Evolutionary conservation across 2,329 filamentous ascomycete species (phyloP).

Genomic region (Teratosphaeria viscida): DNA sequence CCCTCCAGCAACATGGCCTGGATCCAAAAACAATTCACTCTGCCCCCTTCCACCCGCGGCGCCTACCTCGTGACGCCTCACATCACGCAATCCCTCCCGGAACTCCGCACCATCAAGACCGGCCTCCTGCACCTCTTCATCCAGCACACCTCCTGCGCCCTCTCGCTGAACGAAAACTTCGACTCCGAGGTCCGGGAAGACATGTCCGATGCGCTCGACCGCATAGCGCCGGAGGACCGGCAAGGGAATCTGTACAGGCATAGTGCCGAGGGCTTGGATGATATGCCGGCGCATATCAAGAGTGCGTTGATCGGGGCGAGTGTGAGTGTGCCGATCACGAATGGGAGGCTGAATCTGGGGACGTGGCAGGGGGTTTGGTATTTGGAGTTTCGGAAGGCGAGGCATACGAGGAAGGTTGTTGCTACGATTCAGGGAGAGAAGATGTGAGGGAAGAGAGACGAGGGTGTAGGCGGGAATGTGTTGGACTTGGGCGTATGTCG

Average conservation of each 20-base stretch:
- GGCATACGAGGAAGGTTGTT: constrained; percentile 71
- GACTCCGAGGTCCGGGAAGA: constrained; percentile 66
- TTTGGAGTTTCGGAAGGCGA: constrained; percentile 70
- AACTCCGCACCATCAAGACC: constrained; percentile 73
- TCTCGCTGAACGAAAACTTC: constrained; percentile 88
- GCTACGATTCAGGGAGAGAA: constrained; percentile 90
- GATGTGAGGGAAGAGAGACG: constrained; percentile 8
- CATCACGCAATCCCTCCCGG: constrained; percentile 60
- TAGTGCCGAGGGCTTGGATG: constrained; percentile 74
- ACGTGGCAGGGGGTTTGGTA: constrained; percentile 93
- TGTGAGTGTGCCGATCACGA: constrained; percentile 79
- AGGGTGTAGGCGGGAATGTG: too few relatives aligned
- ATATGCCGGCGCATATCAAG: constrained; percentile 98
- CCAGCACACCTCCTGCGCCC: constrained; percentile 86
- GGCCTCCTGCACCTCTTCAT: constrained; percentile 83
- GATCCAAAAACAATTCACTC: constrained; percentile 74
- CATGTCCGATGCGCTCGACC: constrained; percentile 92
- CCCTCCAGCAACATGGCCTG: constrained; percentile 43
- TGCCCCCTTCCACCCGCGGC: constrained; percentile 67
- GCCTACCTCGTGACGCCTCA: constrained; percentile 82
- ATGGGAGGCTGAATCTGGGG: constrained; percentile 63
- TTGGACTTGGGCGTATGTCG: not conserved
- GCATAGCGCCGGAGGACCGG: constrained; percentile 73
- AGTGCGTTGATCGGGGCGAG: constrained; percentile 79
- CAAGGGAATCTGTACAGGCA: constrained; percentile 65